phyloP scores from a whole-genome alignment of 1,284 basidiomycete species.

The Ustilago trichophora region DNA sequence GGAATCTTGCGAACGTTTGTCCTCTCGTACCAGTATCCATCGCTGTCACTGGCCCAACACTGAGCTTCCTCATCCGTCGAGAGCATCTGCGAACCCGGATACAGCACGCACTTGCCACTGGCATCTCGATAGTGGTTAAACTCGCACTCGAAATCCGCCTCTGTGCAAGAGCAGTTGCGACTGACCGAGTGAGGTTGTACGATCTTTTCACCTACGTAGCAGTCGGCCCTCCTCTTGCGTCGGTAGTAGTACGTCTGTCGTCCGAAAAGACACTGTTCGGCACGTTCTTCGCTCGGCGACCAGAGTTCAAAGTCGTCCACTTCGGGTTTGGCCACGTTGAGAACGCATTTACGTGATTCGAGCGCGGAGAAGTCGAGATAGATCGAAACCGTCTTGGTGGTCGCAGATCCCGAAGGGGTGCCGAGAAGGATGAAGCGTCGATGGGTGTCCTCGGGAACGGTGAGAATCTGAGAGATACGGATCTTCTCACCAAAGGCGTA shows the following conservation, averaged over 20 bases:
- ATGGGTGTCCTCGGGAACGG: conserved; percentile 88
- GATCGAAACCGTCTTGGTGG: conserved; percentile 75
- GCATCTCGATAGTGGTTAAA: conserved; percentile 63
- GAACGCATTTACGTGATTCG: conserved; percentile 52
- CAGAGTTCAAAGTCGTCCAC: conserved; percentile 64
- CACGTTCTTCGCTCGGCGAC: conserved; percentile 62
- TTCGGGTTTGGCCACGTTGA: conserved; percentile 46
- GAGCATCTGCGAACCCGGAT: conserved; percentile 47
- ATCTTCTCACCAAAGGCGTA: conserved; percentile 85
- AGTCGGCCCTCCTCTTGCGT: conserved; percentile 59
- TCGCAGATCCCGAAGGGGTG: conserved; percentile 70
- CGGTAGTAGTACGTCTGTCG: conserved; percentile 63
- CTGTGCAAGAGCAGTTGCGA: conserved; percentile 58
- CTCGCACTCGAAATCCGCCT: conserved; percentile 65
- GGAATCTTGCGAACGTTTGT: conserved; percentile 63
- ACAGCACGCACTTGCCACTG: conserved; percentile 53
- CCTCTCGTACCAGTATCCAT: conserved; percentile 64
- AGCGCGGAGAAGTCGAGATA: conserved; percentile 89
- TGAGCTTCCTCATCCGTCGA: conserved; percentile 45
- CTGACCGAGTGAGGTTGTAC: conserved; percentile 50
- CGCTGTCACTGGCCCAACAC: conserved; percentile 47
- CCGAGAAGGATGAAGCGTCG: conserved; percentile 90
- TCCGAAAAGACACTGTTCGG: conserved; percentile 63
- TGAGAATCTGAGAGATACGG: conserved; percentile 81
- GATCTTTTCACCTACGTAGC: conserved; percentile 61